These are phyloP conservation scores for Colletotrichum chrysophilum DNA, from an alignment of 2,329 filamentous ascomycete genomes.

Conservation along the genomic window DNA sequence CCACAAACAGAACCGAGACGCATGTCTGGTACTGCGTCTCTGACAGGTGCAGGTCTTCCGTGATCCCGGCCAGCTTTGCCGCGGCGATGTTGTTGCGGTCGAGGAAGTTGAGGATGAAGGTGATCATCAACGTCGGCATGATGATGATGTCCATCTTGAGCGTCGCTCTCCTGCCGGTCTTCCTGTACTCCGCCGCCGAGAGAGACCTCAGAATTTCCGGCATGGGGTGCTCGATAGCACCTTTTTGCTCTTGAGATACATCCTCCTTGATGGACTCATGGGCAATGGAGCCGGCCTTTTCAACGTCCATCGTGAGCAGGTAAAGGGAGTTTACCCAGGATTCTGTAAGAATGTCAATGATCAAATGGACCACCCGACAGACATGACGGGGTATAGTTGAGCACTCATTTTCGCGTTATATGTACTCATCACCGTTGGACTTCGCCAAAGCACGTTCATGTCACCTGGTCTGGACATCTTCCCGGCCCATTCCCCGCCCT, in stretches of 20 bases:
- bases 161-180: slow-evolving; percentile 8
- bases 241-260: background rate
- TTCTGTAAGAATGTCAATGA: background rate
- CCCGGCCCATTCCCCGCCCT: background rate
- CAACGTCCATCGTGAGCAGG: background rate
- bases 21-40: slow-evolving; percentile 34
- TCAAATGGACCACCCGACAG: background rate
- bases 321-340: background rate
- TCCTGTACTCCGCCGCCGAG: slow-evolving; percentile 20
- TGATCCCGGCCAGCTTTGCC: slow-evolving; percentile 18
- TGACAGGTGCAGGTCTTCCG: slow-evolving; percentile 22
- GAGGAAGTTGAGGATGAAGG: slow-evolving; percentile 2
- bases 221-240: background rate
- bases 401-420: background rate
- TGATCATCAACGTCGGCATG: slow-evolving; percentile 3
- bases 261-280: background rate
- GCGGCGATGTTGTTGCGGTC: slow-evolving; percentile 18
- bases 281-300: background rate
- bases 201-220: background rate
- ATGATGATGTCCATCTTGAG: background rate
- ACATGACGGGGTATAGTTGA: background rate
- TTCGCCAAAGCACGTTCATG: background rate
- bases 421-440: background rate
- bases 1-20: slow-evolving; percentile 37
- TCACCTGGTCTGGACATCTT: background rate